Percentiles rank a stretch among this genome's conserved stretches.
Conservation (phyloP, 2,329 filamentous ascomycete genomes). For the Dactylonectria macrodidyma region DNA sequence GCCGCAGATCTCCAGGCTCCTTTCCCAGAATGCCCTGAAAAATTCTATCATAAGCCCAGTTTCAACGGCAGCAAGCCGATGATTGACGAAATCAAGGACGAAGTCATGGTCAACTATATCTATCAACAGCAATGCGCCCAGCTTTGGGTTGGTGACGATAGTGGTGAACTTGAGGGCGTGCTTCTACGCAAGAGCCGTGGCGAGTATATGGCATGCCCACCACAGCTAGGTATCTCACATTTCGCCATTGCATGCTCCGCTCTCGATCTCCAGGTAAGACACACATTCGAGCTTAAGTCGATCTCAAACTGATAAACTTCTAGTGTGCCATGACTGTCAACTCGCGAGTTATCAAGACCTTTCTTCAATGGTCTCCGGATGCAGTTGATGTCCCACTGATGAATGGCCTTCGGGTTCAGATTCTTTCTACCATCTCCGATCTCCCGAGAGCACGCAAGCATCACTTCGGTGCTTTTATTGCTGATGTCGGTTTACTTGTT, state of each 20-base stretch:
- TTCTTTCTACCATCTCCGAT: constrained; percentile 80
- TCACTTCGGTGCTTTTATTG: constrained; percentile 86
- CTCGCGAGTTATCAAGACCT: constrained; percentile 84
- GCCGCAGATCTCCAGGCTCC: constrained; percentile 67
- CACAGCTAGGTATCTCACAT: constrained; percentile 72
- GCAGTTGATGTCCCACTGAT: constrained; percentile 82
- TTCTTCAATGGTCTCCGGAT: constrained; percentile 80
- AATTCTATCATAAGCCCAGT: constrained; percentile 60
- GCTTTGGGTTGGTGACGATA: constrained; percentile 81
- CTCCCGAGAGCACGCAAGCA: constrained; percentile 80
- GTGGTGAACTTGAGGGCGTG: constrained; percentile 79
- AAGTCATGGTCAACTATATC: constrained; percentile 87
- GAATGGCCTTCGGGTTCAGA: constrained; percentile 84
- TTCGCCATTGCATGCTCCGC: constrained; percentile 76
- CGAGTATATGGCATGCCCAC: constrained; percentile 81
- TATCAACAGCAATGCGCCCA: constrained; percentile 84
- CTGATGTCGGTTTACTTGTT: constrained; percentile 78
- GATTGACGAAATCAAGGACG: constrained; percentile 82
- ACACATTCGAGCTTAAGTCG: not conserved
- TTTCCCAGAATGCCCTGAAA: constrained; percentile 59
- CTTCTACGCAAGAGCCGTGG: constrained; percentile 77
- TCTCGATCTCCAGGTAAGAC: constrained; percentile 79
- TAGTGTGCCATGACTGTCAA: constrained; percentile 87
- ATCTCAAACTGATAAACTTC: constrained; percentile 6
- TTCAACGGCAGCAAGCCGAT: constrained; percentile 65